Base-by-base conservation (phyloP, 768 basidiomycete species). In the Phanerochaete carnosa region DNA sequence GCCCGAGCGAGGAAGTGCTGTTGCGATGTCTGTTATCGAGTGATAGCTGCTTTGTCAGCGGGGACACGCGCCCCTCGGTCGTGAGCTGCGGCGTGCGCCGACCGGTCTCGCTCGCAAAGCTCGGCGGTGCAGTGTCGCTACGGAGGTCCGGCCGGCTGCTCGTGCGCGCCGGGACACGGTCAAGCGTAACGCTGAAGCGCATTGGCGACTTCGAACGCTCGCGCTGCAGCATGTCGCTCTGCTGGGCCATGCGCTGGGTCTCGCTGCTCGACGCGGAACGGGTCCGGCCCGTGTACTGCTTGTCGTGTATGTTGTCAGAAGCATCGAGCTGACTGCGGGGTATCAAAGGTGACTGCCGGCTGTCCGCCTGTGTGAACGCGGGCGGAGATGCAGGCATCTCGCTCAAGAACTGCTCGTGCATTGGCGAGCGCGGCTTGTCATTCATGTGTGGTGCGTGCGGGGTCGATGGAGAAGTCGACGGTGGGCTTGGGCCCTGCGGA, bases 161-260 rank as follows among this genome's bases (percentile, higher is more conserved):
- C 12, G 66, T 70, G n/a, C 77, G 74, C 50, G 65, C 56, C 15
- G 77, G 72, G 8, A 70, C 66, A 23, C 71, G 70, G 45, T 77
- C 74, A 43, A 79, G 75, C 11, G 75, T 70, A 11, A 70, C 63
- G 19, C 62, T 64, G n/a, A 70, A 68, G 16, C 63, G 55, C 55
- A 64, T 55, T 15, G 63, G 57, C 13, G 63, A 33, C 72, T 71
- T 25, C 63, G 67, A 32, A 61, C 65, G 13, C 61, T 62, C 47
- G 29, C 59, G 43, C 35, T 59, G 53, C 26, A 47, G 12, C 39
- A 22, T 37, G 15, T 61, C 46, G 32, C n/a, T 25, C 37, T 23
- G 35, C 32, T 52, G 51, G 54, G 16, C n/a, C 33, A 32, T 23
- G 60, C 25, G 64, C 63, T 13, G 66, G 26, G 58, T 65, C 57